Base-by-base conservation (phyloP, 768 basidiomycete genomes). In the Strobilomyces confusus region DNA sequence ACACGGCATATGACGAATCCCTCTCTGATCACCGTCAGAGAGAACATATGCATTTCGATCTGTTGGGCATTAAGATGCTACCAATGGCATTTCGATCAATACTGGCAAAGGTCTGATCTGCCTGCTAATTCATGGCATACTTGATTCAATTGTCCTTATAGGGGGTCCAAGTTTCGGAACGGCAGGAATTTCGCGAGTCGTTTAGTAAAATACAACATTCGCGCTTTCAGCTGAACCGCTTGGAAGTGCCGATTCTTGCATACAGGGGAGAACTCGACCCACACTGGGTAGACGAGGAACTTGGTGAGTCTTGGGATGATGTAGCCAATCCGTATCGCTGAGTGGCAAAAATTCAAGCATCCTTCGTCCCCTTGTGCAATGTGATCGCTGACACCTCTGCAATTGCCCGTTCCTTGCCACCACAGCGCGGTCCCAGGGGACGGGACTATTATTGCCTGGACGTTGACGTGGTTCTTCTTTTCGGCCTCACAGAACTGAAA, bases 401-500 rank as follows among this genome's bases (percentile, higher is more conserved):
- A 3, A 23, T 58, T 25, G 52, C 46, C 8, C n/a, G 12, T 0
- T 44, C 49, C n/a, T 41, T 66, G 12, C 9, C 1, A 7, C 42
- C 44, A 0, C 37, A 15, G 42, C 30, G 7, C 36, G 22, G 44
- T 6, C 44, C 15, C 13, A 45, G 32, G 13, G 53, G 54, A 25
- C 26, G 9, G 26, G 22, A 42, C 9, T 63, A 51, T 26, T 68
- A 66, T 51, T 13, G 9, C 22, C 49, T 67, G 22, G 32, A 60
- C 0, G 72, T 65, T 44, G 64, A 73, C 5, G 60, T 80, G 3
- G 57, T 77, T 15, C 48, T 80, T 14, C 62, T 69, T 13, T 73
- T 77, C 45, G 79, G 78, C 1, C 50, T 72, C 13, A 75, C 76
- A 0, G 78, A 80, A 47, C 54, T 79, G 30, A 74, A 76, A 53